These are phyloP conservation scores for Plasmodium yoelii DNA, from an alignment of 169 alveolate genomes.

Conservation along the genomic window DNA sequence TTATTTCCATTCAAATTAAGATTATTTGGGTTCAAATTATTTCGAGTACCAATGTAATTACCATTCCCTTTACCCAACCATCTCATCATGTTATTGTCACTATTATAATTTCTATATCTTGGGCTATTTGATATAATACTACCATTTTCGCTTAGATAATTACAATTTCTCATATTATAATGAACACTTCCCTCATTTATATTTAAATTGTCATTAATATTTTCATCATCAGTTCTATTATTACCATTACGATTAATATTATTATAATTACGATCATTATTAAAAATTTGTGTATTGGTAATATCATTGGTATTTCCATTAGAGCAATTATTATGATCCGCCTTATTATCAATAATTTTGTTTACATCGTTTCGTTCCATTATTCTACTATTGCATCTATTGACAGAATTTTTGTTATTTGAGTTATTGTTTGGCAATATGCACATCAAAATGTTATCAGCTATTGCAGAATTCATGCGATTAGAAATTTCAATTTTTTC, in stretches of 20 bases:
- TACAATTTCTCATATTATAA: too few species aligned
- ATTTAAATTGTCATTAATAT: background rate
- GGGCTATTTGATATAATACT: background rate
- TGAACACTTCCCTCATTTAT: background rate
- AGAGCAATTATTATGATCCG: background rate
- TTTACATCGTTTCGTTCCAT: background rate
- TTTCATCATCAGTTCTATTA: background rate
- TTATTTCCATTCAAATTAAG: too few species aligned
- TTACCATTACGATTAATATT: background rate
- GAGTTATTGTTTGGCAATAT: background rate
- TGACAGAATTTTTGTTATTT: background rate
- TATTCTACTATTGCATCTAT: too few species aligned
- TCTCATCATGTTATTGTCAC: background rate
- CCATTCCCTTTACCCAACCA: background rate
- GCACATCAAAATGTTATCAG: background rate
- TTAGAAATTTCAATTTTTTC: background rate
- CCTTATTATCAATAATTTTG: slow-evolving; percentile 2
- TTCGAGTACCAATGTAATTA: background rate
- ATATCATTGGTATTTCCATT: background rate
- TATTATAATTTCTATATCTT: background rate
- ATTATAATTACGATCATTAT: background rate
- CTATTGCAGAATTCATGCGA: background rate
- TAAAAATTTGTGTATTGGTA: background rate
- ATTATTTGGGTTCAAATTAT: too few species aligned
- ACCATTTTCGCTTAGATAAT: too few species aligned